Evolutionary conservation across 805 yeast species (phyloP).

Genomic region (Candida parachauliodes): DNA sequence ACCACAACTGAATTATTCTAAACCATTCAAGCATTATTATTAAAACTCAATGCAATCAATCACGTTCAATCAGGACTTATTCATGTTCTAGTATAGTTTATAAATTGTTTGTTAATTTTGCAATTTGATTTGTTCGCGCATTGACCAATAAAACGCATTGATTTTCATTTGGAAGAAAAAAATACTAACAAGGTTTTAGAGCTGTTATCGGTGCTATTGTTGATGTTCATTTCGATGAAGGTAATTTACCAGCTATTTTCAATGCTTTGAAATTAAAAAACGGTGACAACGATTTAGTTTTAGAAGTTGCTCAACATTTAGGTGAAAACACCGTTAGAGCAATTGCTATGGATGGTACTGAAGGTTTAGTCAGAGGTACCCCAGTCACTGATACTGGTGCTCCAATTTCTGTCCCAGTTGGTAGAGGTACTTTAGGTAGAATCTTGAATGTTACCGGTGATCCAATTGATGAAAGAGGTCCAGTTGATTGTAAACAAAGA

Average conservation of each 20-base stretch:
- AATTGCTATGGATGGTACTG: slow-evolving; percentile 99
- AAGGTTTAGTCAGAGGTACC: slow-evolving; percentile 98
- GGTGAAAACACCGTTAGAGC: slow-evolving; percentile 99
- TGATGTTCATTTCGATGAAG: slow-evolving; percentile 98
- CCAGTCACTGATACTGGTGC: slow-evolving; percentile 91
- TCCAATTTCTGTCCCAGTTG: slow-evolving; percentile 98
- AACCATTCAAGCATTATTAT: too few relatives aligned
- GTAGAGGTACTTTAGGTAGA: slow-evolving; percentile 98
- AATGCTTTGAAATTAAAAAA: slow-evolving; percentile 91
- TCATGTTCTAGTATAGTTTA: too few relatives aligned
- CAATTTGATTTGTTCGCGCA: background rate
- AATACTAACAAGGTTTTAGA: slow-evolving; percentile 47
- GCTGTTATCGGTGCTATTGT: slow-evolving; percentile 99
- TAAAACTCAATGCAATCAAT: background rate
- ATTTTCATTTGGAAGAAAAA: background rate
- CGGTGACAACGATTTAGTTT: slow-evolving; percentile 74
- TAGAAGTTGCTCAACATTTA: slow-evolving; percentile 99
- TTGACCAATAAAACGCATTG: slow-evolving; percentile 2
- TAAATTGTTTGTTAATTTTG: too few relatives aligned
- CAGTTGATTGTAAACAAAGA: slow-evolving; percentile 85
- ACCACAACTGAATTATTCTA: too few relatives aligned
- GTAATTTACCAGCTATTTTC: slow-evolving; percentile 93
- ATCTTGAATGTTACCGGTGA: slow-evolving; percentile 98
- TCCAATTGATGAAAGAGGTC: slow-evolving; percentile 99
- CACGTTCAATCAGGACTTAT: too few relatives aligned